These are phyloP conservation scores for Stenogyne calaminthoides DNA, from an alignment of 305 asterid species.

Conservation along the genomic window DNA sequence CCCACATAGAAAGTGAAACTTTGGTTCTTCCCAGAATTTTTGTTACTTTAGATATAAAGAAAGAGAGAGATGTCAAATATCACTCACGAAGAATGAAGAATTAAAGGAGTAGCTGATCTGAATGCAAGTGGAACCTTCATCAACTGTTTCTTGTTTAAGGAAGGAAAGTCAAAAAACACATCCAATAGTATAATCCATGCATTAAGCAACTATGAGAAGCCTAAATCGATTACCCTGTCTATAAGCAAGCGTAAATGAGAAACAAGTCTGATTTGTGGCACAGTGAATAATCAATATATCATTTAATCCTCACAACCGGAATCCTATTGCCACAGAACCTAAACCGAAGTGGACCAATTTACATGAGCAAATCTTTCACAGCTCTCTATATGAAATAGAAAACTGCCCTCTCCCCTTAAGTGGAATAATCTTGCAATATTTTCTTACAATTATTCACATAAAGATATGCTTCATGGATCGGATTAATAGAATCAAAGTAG, in stretches of 20 bases:
- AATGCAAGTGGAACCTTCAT: neutral
- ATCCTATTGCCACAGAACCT: neutral
- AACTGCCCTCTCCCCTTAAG: neutral
- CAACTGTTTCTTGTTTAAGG: neutral
- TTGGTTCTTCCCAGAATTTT: too few species aligned
- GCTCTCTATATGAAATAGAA: neutral
- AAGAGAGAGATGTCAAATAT: too few species aligned
- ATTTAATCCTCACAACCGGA: neutral
- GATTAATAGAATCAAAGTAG: neutral
- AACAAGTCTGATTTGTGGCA: neutral
- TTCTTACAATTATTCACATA: neutral
- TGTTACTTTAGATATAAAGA: too few species aligned
- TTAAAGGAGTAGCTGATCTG: too few species aligned
- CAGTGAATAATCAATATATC: neutral
- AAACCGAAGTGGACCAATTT: neutral
- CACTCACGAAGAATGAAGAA: too few species aligned
- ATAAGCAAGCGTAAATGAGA: neutral
- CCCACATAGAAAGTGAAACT: too few species aligned
- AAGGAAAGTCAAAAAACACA: neutral
- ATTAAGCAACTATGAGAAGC: slow-evolving; percentile 9
- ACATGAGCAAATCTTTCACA: neutral
- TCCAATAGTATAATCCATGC: too few species aligned
- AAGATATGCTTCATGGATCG: neutral
- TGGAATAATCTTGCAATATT: neutral
- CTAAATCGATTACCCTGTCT: neutral